Evolutionary conservation across 352 stramenopile species (phyloP), one percentile per base, ranked within the genome.

Genomic region (Salisapilia sapeloensis): DNA sequence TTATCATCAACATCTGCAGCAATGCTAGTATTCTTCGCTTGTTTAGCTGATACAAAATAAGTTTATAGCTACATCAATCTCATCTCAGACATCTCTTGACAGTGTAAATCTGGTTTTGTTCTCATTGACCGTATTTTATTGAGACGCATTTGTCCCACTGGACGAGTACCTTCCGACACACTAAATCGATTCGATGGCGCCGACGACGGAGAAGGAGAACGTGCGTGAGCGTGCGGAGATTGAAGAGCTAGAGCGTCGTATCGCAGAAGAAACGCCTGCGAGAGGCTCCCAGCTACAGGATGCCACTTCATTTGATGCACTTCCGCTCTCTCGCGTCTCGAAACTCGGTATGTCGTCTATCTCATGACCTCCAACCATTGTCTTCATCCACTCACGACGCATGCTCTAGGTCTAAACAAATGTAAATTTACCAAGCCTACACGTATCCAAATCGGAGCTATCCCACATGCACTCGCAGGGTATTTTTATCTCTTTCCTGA

Each of bases 351-450:
- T 13, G 13, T 19, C 3, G 12, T 23, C 14, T 40, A 2, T 27
- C 17, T 13, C 7, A 33, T 23, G 37, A 18, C 32, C 3, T 4
- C 13, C 9, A 6, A 27, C 7, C 12, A 13, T 26, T 42, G 36
- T 8, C 13, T 38, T 11, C 13, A 26, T 44, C 14, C 24, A 29
- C 18, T 36, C 14, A 29, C 31, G 22, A 3, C 3, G 33, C 11
- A 11, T 17, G 26, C 6, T 24, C 12, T 40, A 33, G 29, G 71
- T 0, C 55, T 83, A 17, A 54, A 75, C 24, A 53, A 48, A 46
- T 93, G 69, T 41, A 75, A 60, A 39, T 94, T 94, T 44, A 54
- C 56, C 24, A 77, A 78, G 27, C 76, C 84, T 2, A 96, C 85
- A 18, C 72, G 75, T 9, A 94, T 96, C 34, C 84, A 96, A 57